Base-by-base conservation (phyloP, 1,284 basidiomycete genomes). In the Boletellus deceptivus region DNA sequence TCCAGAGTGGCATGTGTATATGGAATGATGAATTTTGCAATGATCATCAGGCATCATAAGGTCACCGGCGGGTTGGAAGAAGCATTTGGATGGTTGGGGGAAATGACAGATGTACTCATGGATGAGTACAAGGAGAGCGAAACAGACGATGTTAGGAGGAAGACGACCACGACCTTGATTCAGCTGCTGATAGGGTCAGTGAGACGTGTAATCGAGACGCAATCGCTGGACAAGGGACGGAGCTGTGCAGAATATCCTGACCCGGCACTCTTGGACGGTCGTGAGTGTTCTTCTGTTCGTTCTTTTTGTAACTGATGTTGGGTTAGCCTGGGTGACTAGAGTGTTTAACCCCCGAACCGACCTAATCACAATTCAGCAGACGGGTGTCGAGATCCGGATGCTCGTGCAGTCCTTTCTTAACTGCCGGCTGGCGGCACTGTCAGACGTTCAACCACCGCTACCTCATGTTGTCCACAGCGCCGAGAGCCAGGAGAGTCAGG, bases 1-100 rank as follows among this genome's bases (percentile, higher is more conserved):
- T 87, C 88, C 0, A 83, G 92, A 14, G 70, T 83, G 29, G 82
- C 86, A 9, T 82, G 83, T 58, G 82, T 98, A 46, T 82, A 90
- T 8, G 91, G 90, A 0, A 75, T 90, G 63, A 85, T 89, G 78
- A 83, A 89, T 63, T 79, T 92, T 18, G 82, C 81, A 0, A 80
- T 84, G 22, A 76, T 92, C 11, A 76, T 86, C 59, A 77, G 82
- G 18, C 81, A 86, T 52, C 79, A 86, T 43, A 63, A 68, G 0
- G 65, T 87, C 8, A 70, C 78, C 37, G 59, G 59, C 37, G 62
- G 63, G 3, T 61, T 93, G 13, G 64, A 75, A 16, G 77, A 78
- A 1, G 76, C 89, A 4, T 71, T 84, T 10, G 73, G 71, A 3
- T 93, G 93, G 84, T 73, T 93, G 35, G 73, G 75, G 3, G 82